Evolutionary conservation across 768 basidiomycete species (phyloP), one percentile per base, ranked within the genome.

Genomic region (Suillus paluster): DNA sequence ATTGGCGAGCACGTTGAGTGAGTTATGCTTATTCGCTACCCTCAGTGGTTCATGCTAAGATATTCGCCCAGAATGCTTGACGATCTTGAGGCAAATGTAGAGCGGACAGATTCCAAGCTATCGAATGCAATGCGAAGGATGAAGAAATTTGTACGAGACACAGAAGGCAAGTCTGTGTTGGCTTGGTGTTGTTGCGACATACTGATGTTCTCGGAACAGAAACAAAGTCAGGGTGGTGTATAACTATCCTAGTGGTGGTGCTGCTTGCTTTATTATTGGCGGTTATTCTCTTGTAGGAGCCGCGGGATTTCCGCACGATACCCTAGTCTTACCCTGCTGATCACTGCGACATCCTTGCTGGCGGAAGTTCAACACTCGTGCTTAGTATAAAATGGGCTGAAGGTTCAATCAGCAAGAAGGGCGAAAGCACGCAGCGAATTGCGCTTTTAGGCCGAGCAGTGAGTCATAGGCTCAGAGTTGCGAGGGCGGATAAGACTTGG

Each of bases 1-100:
- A 92, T 99, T 55, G 80, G 73, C 10, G 94, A 96, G 71, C 97
- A 99, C 69, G 92, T 90, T 67, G 93, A 94, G 97, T 97, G 64
- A 64, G 86, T 68, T 34, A n/a, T 38, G 50, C 73, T 63, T 55
- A 3, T 38, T 39, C 21, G 21, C 50, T 75, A 33, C 5, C 3
- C 30, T 30, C 33, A 25, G 21, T 52, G 49, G 57, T 23, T n/a
- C 42, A 45, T 8, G 25, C 44, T 49, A 30, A 12, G 10, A 53
- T 45, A 21, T 56, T 38, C 15, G 60, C 33, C 30, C 65, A 97
- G 96, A 69, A 86, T 95, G 84, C 80, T 95, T 0, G 86, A 85
- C 45, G 92, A 94, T 68, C 77, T 96, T 3, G 91, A 92, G 65
- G 77, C 70, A n/a, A 84, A 86, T 48, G 91, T 94, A 1, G 92